Evolutionary conservation across 2,329 filamentous ascomycete genomes (phyloP), one percentile per base, ranked within the genome.

Genomic region (Thelonectria discophora): DNA sequence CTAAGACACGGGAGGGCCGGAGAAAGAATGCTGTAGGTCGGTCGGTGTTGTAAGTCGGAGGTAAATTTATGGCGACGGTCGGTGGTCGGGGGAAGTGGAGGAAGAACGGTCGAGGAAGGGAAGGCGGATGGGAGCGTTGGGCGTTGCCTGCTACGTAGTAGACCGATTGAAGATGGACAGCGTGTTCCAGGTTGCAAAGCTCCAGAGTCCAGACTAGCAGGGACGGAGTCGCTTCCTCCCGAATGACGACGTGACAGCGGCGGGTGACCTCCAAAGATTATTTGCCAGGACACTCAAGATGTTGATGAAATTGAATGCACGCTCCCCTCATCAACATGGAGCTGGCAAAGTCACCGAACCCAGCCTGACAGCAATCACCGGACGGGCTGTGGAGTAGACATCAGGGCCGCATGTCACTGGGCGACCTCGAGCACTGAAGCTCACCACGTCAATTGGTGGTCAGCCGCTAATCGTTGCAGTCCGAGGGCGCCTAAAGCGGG

Each of bases 1-100:
- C 48, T 57, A 52, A 61, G 53, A 52, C 58, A 49, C 58, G 58
- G 58, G 58, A 61, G 40, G 53, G 40, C 58, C 58, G 58, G 58
- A 61, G 58, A 47, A 48, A 34, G 45, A 27, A 37, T 37, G 53
- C 48, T 56, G 53, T 56, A 56, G 56, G 58, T 61, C 52, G 58
- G 58, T 51, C 20, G 47, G 30, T 45, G 58, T 56, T 61, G 58
- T 61, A 61, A 61, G 58, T 61, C 52, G 58, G 58, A 55, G 51
- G 53, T 53, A 49, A 49, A 52, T 43, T 43, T 34, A 48, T 49
- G 15, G 30, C 15, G 48, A 47, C 52, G 52, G 58, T 13, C 34
- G 34, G 34, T 37, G 34, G 34, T 37, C 34, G 34, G 34, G 3
- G 34, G 56, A 40, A 40, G 27, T 54, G 24, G 55, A 49, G 8